Evolutionary conservation across 306 rosid species (phyloP).

Genomic region (Rosa persica): DNA sequence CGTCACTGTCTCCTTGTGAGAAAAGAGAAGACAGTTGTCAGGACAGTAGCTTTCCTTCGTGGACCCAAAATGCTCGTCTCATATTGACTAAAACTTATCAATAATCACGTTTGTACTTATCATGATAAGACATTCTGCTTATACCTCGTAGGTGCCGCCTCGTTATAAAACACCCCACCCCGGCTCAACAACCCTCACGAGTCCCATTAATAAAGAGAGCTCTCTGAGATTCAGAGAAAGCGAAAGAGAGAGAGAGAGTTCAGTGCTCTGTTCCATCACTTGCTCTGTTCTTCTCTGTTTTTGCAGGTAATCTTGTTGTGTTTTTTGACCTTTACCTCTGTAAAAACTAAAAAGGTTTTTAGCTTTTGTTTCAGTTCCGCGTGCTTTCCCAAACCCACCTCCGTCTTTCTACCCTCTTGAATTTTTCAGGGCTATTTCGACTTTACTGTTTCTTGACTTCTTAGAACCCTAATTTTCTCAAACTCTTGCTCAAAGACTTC

Average conservation of each 20-base stretch:
- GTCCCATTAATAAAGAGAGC: conserved; percentile 9
- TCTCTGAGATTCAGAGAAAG: neutral
- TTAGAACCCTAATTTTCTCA: conserved; percentile 26
- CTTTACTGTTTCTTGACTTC: conserved; percentile 22
- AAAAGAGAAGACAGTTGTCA: conserved; percentile 12
- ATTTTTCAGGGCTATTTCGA: conserved; percentile 2
- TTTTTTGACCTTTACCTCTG: neutral
- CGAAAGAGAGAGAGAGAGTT: neutral
- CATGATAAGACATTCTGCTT: accelerated
- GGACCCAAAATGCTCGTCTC: neutral
- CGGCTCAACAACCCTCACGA: neutral
- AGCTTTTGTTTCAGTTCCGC: conserved; percentile 17
- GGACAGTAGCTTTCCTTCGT: neutral
- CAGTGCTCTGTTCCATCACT: neutral
- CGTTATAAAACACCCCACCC: neutral
- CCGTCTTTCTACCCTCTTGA: neutral
- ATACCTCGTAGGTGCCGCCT: conserved; percentile 28
- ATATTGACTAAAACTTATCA: neutral
- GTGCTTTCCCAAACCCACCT: neutral
- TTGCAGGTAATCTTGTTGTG: conserved; percentile 12
- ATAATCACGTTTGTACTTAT: accelerated
- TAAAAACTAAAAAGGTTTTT: neutral
- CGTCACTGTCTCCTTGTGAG: conserved; percentile 21
- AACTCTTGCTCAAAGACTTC: neutral
- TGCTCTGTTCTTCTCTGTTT: conserved; percentile 4